These are phyloP conservation scores for Zoysia pacifica DNA, from an alignment of 176 grass and related monocot species.

Conservation along the genomic window DNA sequence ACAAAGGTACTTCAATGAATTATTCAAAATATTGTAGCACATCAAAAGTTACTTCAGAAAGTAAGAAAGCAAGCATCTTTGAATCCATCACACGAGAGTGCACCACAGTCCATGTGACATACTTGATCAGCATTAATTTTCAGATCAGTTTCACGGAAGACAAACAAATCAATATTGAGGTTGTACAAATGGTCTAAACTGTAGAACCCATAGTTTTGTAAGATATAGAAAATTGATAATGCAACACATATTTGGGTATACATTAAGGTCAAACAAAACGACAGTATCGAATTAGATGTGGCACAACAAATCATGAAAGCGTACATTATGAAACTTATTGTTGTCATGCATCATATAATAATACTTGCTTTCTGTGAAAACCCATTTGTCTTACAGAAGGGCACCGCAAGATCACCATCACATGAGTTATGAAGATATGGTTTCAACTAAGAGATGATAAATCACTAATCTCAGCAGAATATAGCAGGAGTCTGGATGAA, in stretches of 20 bases:
- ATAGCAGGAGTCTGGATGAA: constrained; percentile 10
- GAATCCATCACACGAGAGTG: constrained; percentile 15
- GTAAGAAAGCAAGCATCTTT: constrained; percentile 19
- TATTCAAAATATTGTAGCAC: constrained; percentile 19
- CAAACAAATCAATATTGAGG: neutral
- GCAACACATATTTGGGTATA: neutral
- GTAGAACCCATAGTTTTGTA: neutral
- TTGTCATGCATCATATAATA: neutral
- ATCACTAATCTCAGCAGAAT: neutral
- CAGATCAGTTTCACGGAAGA: neutral
- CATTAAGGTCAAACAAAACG: neutral
- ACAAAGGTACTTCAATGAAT: constrained; percentile 19
- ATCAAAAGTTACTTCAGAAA: constrained; percentile 23
- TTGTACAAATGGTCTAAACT: constrained; percentile 7
- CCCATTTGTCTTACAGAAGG: neutral
- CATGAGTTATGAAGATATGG: constrained; percentile 8
- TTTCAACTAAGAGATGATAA: constrained; percentile 4
- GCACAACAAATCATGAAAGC: neutral
- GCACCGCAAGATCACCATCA: constrained; percentile 9
- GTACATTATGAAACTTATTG: neutral
- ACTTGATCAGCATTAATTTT: constrained; percentile 4
- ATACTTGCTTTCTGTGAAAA: constrained; percentile 1
- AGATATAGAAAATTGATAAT: neutral
- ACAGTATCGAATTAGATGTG: neutral
- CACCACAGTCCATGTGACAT: neutral